Evolutionary conservation across 345 rosid genomes (phyloP), one percentile per base, ranked within the genome.

Genomic region (Heritiera fomes): DNA sequence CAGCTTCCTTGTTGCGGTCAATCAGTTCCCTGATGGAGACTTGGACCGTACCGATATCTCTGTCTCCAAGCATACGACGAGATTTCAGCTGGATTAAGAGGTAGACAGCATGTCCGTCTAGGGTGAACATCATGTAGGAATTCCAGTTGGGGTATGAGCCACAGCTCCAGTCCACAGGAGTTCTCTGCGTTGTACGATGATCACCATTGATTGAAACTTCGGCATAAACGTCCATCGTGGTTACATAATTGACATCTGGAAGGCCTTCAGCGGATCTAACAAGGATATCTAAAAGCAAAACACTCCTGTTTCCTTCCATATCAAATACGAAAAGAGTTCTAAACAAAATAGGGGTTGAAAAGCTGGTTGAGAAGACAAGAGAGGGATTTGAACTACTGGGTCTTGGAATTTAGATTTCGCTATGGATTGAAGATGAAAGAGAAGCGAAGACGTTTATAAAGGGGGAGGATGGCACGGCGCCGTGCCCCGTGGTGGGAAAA

Each of bases 161-260:
- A 50, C 77, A 78, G 28, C 84, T 85, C 49, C 77, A 85, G 84
- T 84, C 78, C 23, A 82, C 78, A 3, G 80, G 81, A 43, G 90
- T 80, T 5, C 76, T 85, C 49, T 86, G 86, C n/a, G 60, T 18
- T 3, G 84, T 30, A 9, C 78, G 69, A 2, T 69, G 81, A 58
- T 86, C 88, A 14, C 87, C 83, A 38, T 75, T 56, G 83, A 90
- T 61, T 14, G 86, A 76, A 65, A 79, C 87, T 47, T 80, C 77
- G 8, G 81, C 87, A 63, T 85, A 88, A 1, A 86, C 86, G 75
- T 85, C 85, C 93, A 90, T 90, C 78, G 79, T 88, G 82, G 86
- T 45, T 87, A 70, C 52, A 13, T 23, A 23, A 23, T 23, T 23
- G 28, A 23, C 28, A 23, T 23, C 28, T 23, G 28, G 28, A 23